Percentiles rank a stretch among this genome's conserved stretches.
phyloP scores from a whole-genome alignment of 2,329 filamentous ascomycete species.

The Paramyrothecium sp. region DNA sequence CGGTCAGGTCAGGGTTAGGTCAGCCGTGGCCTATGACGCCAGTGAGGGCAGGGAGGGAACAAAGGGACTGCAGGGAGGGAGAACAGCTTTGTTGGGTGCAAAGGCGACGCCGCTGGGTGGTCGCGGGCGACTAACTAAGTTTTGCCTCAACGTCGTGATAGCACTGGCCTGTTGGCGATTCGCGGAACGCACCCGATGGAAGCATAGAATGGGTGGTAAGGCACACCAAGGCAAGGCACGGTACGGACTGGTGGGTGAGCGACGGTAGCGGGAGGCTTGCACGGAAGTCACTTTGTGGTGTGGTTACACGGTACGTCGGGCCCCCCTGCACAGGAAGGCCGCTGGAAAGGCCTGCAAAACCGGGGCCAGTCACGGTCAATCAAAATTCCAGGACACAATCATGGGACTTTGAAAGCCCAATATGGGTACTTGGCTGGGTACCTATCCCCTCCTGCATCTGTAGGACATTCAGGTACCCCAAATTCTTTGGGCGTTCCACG shows the following conservation, averaged over 20 bases:
- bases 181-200: background rate
- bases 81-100: constrained; percentile 1
- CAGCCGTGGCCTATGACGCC: constrained; percentile 36
- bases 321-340: constrained; percentile 17
- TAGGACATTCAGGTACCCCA: no score
- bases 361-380: constrained; percentile 6
- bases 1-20: constrained; percentile 34
- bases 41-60: constrained; percentile 11
- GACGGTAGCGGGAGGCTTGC: constrained; percentile 5
- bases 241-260: constrained; percentile 9
- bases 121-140: constrained; percentile 10
- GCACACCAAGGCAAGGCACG: no score
- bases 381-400: no score
- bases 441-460: no score
- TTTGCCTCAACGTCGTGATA: background rate
- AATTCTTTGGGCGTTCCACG: no score
- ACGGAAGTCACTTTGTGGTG: constrained; percentile 31
- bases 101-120: constrained; percentile 10
- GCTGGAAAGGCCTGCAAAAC: constrained; percentile 6
- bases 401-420: no score
- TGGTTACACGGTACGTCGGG: constrained; percentile 28
- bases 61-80: background rate
- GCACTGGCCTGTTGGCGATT: background rate
- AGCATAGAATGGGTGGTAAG: constrained; percentile 3
- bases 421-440: no score